Evolutionary conservation across 2,329 filamentous ascomycete genomes (phyloP).

Genomic region (Didymosphaeria variabile): DNA sequence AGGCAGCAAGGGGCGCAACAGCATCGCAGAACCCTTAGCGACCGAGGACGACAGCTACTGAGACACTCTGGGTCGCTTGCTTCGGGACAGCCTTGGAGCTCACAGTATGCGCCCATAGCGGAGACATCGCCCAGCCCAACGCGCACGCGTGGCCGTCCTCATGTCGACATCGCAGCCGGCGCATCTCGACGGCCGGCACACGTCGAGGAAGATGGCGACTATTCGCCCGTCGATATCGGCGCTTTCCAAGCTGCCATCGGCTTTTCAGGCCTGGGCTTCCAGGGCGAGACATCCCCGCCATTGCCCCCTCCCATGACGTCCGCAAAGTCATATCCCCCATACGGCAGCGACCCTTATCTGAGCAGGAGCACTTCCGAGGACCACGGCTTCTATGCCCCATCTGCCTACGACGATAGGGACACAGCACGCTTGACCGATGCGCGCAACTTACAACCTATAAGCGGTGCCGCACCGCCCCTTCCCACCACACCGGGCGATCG

Average conservation of each 20-base stretch:
- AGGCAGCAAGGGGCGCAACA: constrained; percentile 40
- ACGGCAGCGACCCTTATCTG: constrained; percentile 36
- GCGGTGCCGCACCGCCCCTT: constrained; percentile 56
- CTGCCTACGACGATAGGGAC: constrained; percentile 65
- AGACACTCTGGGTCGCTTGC: constrained; percentile 54
- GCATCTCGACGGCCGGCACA: constrained; percentile 36
- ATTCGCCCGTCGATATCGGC: constrained; percentile 56
- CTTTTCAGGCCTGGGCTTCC: constrained; percentile 55
- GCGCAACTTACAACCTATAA: constrained; percentile 65
- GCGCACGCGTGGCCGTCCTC: constrained; percentile 37
- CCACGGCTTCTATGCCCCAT: constrained; percentile 63
- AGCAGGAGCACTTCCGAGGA: constrained; percentile 60
- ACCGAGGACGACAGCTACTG: constrained; percentile 58
- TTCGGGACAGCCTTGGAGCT: constrained; percentile 51
- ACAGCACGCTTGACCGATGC: constrained; percentile 67
- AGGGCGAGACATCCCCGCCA: constrained; percentile 49
- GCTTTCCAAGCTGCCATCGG: constrained; percentile 60
- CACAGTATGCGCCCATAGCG: constrained; percentile 63
- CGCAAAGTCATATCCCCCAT: constrained; percentile 58
- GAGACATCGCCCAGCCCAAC: constrained; percentile 62
- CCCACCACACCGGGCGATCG: constrained; percentile 54
- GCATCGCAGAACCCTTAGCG: constrained; percentile 58
- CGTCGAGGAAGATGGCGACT: constrained; percentile 48
- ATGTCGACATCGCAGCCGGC: constrained; percentile 48
- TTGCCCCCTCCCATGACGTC: constrained; percentile 45